Conservation (phyloP, 192 early-diverging fungal genomes). For the Coemansia sp. region DNA sequence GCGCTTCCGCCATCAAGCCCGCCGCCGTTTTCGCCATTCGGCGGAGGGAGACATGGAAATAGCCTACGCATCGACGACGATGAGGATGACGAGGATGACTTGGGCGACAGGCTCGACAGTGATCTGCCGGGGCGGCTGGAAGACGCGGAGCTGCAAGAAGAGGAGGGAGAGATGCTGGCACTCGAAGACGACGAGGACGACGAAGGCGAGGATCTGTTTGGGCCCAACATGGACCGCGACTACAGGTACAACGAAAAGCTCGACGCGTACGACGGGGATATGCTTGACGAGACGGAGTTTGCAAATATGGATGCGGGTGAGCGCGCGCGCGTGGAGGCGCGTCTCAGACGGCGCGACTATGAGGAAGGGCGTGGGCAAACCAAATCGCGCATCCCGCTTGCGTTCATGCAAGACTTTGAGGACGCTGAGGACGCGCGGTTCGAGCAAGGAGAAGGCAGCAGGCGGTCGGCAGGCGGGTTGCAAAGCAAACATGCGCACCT, state of each 20-base stretch:
- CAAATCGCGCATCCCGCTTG: conserved; percentile 69
- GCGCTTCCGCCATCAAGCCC: conserved; percentile 47
- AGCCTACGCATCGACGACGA: conserved; percentile 16
- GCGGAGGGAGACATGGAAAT: conserved; percentile 5
- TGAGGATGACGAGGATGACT: conserved; percentile 12
- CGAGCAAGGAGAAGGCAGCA: neutral
- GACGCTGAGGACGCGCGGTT: conserved; percentile 56
- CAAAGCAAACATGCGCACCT: conserved; percentile 49
- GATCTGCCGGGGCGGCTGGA: conserved; percentile 39
- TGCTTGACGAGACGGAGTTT: conserved; percentile 83
- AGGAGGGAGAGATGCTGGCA: conserved; percentile 47
- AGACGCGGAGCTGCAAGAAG: conserved; percentile 30
- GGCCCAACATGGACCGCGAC: conserved; percentile 80
- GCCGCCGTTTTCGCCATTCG: conserved; percentile 46
- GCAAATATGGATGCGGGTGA: conserved; percentile 67
- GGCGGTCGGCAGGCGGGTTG: conserved; percentile 17
- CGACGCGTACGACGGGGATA: conserved; percentile 79
- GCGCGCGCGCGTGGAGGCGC: conserved; percentile 73
- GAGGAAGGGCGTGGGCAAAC: conserved; percentile 60
- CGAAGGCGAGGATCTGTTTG: conserved; percentile 92
- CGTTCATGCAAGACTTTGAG: conserved; percentile 81
- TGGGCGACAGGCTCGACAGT: neutral
- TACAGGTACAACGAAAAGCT: conserved; percentile 69
- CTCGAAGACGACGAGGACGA: conserved; percentile 71
- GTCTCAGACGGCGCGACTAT: conserved; percentile 76